These are phyloP conservation scores for Achlya hypogyna DNA, from an alignment of 352 stramenopile genomes.

Conservation along the genomic window DNA sequence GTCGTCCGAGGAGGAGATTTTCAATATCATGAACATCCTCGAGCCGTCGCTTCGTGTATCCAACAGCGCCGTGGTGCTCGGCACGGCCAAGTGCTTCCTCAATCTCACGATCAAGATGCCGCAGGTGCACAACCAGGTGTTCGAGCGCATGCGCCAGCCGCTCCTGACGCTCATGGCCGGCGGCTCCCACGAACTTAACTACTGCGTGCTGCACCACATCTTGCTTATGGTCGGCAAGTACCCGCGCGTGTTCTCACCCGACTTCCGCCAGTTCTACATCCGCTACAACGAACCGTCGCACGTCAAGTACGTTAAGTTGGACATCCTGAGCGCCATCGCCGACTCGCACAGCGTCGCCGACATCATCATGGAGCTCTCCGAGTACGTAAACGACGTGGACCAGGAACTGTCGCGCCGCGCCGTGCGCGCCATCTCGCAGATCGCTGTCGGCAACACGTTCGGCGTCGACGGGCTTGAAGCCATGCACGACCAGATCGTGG, in stretches of 20 bases:
- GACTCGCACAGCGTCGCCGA: slow-evolving; percentile 91
- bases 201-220: slow-evolving; percentile 96
- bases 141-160: slow-evolving; percentile 89
- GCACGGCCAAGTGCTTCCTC: slow-evolving; percentile 96
- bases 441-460: slow-evolving; percentile 83
- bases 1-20: slow-evolving; percentile 90
- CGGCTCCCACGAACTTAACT: slow-evolving; percentile 89
- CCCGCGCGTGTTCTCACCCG: slow-evolving; percentile 93
- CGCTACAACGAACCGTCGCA: slow-evolving; percentile 97
- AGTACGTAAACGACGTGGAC: slow-evolving; percentile 95
- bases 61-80: slow-evolving; percentile 94
- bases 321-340: slow-evolving; percentile 92
- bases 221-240: slow-evolving; percentile 91
- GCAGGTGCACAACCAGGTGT: slow-evolving; percentile 82
- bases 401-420: slow-evolving; percentile 85
- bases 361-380: slow-evolving; percentile 95
- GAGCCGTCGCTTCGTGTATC: slow-evolving; percentile 93
- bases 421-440: slow-evolving; percentile 90
- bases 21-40: slow-evolving; percentile 97
- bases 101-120: slow-evolving; percentile 92
- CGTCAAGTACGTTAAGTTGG: slow-evolving; percentile 98
- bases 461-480: slow-evolving; percentile 37
- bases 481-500: slow-evolving; percentile 82
- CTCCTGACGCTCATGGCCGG: slow-evolving; percentile 97
- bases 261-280: slow-evolving; percentile 97